phyloP scores from a whole-genome alignment of 352 stramenopile genomes.

The Globisporangium recalcitrans region DNA sequence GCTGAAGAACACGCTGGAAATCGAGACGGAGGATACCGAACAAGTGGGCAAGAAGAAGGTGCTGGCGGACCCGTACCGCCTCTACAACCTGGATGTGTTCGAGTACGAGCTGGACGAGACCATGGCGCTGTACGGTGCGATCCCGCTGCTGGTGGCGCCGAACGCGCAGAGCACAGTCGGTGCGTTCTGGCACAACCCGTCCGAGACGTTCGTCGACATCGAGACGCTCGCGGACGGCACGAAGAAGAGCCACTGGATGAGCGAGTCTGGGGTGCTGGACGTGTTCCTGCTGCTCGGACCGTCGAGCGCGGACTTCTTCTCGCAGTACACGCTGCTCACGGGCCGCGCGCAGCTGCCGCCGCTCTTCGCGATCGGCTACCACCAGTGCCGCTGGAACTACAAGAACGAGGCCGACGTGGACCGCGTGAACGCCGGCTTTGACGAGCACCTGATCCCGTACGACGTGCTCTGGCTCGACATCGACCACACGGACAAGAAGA shows the following conservation, averaged over 20 bases:
- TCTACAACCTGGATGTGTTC: constrained; percentile 99
- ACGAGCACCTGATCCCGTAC: constrained; percentile 97
- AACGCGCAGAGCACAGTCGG: constrained; percentile 80
- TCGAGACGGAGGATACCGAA: constrained; percentile 8
- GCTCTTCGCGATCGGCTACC: constrained; percentile 96
- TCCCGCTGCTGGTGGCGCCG: constrained; percentile 63
- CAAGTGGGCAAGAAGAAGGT: constrained; percentile 23
- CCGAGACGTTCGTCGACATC: constrained; percentile 98
- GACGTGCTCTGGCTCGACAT: constrained; percentile 99
- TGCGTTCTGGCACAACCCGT: constrained; percentile 99
- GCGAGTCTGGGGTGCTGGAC: constrained; percentile 95
- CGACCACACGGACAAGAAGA: constrained; percentile 98
- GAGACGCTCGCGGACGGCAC: constrained; percentile 38
- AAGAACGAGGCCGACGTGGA: constrained; percentile 96
- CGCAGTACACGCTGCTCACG: constrained; percentile 93
- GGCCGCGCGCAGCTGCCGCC: constrained; percentile 91
- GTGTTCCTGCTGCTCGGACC: constrained; percentile 94
- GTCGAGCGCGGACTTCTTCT: constrained; percentile 74
- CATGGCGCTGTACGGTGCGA: constrained; percentile 97
- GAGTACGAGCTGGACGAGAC: constrained; percentile 98
- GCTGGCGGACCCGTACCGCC: constrained; percentile 93
- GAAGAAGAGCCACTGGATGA: constrained; percentile 91
- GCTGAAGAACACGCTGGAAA: constrained; percentile 89
- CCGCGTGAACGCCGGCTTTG: constrained; percentile 86
- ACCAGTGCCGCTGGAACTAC: constrained; percentile 99